phyloP scores from a whole-genome alignment of 352 stramenopile species.

The Phytophthora multivora region DNA sequence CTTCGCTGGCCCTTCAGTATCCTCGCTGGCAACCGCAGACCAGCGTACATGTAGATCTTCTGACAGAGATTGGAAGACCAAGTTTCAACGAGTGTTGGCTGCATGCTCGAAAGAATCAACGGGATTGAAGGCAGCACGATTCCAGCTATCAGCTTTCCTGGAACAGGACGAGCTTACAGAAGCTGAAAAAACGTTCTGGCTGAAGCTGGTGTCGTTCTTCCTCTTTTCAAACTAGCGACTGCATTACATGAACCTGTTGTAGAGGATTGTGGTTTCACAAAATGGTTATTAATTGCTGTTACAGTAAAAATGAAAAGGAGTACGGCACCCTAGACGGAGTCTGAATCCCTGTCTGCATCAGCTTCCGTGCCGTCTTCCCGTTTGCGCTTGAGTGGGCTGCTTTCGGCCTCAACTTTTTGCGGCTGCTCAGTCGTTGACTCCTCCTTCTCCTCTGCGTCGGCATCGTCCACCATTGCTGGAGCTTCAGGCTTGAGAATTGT shows the following conservation, averaged over 20 bases:
- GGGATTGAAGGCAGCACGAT: conserved; percentile 14
- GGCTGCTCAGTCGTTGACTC: conserved; percentile 3
- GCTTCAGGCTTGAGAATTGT: conserved; percentile 92
- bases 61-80: conserved; percentile 44
- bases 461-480: conserved; percentile 18
- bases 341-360: conserved; percentile 21
- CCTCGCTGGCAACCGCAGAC: conserved; percentile 9
- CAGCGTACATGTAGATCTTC: neutral
- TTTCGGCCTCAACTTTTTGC: conserved; percentile 12
- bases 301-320: conserved; percentile 11
- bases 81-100: conserved; percentile 36
- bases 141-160: conserved; percentile 41
- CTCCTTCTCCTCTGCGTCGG: conserved; percentile 27
- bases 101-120: conserved; percentile 19
- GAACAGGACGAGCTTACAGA: conserved; percentile 36
- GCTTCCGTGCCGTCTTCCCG: conserved; percentile 22
- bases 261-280: neutral
- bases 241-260: neutral
- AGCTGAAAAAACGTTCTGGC: conserved; percentile 55
- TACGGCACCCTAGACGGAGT: conserved; percentile 21
- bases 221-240: conserved; percentile 41
- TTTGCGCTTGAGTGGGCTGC: conserved; percentile 33
- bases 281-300: no score
- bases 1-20: conserved; percentile 33
- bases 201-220: conserved; percentile 68